Conservation (phyloP, 176 grass and related monocot genomes). For the Poa annua region DNA sequence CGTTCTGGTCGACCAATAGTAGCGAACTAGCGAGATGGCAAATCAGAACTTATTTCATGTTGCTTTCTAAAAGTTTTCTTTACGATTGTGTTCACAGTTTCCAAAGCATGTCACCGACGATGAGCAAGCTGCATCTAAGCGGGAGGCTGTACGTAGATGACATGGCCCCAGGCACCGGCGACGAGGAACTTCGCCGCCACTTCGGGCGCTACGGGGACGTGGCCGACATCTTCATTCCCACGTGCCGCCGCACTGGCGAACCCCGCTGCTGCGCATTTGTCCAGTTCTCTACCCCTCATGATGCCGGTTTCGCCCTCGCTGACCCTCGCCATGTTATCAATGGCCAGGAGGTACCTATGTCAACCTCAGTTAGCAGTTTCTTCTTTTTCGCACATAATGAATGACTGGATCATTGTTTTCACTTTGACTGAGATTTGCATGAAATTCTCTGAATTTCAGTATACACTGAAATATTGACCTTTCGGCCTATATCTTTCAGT, state of each 20-base stretch:
- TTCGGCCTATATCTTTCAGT: not conserved
- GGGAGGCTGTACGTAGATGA: conserved; percentile 46
- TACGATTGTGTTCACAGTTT: not conserved
- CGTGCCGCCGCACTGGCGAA: conserved; percentile 7
- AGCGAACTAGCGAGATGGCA: not conserved
- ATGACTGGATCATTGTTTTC: conserved; percentile 2
- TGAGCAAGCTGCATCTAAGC: not conserved
- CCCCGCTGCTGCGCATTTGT: conserved; percentile 47
- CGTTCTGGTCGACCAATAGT: not conserved
- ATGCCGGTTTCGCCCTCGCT: not conserved
- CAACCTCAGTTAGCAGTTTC: not conserved
- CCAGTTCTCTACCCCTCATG: not conserved
- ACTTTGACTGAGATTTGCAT: not conserved
- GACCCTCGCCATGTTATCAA: conserved; percentile 2
- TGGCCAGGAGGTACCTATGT: conserved; percentile 7
- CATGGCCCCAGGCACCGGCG: conserved; percentile 32
- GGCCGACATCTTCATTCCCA: conserved; percentile 31
- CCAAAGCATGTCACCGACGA: not conserved
- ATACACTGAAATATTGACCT: not conserved
- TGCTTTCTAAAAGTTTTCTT: not conserved
- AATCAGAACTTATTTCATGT: not conserved
- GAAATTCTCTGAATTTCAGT: not conserved
- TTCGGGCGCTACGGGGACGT: conserved; percentile 52
- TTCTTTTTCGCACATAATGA: not conserved
- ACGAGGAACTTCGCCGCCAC: conserved; percentile 36